A percentile compares a stretch with the other conserved stretches of the same genome.
Conservation (phyloP, 176 grass and related monocot genomes). For the Chrysopogon serrulatus region DNA sequence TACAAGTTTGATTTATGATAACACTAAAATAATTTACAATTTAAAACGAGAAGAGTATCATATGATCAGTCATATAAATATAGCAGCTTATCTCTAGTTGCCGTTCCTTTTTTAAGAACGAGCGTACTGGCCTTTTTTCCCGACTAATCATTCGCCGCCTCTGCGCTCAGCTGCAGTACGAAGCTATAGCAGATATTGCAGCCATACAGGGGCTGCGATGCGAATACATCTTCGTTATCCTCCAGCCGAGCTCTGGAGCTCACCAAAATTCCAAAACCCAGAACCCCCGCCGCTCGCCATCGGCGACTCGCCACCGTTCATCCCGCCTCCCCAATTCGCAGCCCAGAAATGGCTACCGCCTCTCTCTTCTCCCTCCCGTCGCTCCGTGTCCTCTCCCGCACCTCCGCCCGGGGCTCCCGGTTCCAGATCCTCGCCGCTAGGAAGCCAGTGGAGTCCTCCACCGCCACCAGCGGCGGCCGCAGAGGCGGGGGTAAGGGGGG, state of each 20-base stretch:
- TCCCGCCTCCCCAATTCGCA: background rate
- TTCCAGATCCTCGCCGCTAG: conserved; percentile 41
- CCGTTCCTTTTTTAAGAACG: too few species aligned
- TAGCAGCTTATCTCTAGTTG: too few species aligned
- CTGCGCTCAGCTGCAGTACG: background rate
- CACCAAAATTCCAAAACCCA: conserved; percentile 29
- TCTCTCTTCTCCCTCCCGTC: conserved; percentile 34
- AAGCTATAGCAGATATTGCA: background rate
- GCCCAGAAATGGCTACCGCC: conserved; percentile 37
- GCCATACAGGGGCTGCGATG: background rate
- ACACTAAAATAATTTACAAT: too few species aligned
- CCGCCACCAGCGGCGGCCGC: background rate
- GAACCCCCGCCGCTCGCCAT: background rate
- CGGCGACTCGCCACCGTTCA: conserved; percentile 17
- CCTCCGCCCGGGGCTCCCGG: background rate
- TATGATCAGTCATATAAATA: too few species aligned
- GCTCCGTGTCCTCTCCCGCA: background rate
- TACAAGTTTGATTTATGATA: too few species aligned
- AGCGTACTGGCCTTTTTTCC: too few species aligned
- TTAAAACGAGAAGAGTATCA: too few species aligned
- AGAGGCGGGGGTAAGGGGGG: background rate
- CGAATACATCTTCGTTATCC: conserved; percentile 31
- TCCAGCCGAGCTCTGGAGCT: background rate
- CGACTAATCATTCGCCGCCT: too few species aligned
- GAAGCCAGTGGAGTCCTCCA: conserved; percentile 24